phyloP scores from a whole-genome alignment of 208 protist genomes.

The Leishmania martiniquensis region DNA sequence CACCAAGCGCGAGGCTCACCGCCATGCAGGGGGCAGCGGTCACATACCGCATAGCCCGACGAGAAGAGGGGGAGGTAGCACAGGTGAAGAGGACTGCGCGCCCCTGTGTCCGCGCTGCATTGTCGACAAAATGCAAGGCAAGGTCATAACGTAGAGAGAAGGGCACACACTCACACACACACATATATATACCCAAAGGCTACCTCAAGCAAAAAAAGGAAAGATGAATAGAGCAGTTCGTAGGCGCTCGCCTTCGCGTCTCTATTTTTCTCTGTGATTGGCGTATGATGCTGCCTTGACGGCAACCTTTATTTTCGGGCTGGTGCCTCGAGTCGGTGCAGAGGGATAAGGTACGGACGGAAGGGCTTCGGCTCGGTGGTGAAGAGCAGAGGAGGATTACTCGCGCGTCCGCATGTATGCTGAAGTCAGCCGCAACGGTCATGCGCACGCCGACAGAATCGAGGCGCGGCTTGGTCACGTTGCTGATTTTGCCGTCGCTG shows the following conservation, averaged over 20 bases:
- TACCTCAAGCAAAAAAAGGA: not conserved
- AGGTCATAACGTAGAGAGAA: too few relatives aligned
- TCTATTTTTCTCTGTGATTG: not conserved
- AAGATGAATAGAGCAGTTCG: not conserved
- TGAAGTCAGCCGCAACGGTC: not conserved
- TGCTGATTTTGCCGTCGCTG: not conserved
- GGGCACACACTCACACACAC: not conserved
- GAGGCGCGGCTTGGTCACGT: not conserved
- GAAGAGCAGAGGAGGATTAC: not conserved
- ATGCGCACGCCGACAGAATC: not conserved
- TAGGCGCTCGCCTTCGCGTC: not conserved
- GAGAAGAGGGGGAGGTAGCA: not conserved
- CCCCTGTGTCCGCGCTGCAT: too few relatives aligned
- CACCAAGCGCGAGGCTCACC: too few relatives aligned
- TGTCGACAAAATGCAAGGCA: too few relatives aligned
- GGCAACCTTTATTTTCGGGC: not conserved
- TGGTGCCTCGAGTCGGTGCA: not conserved
- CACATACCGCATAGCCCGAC: too few relatives aligned
- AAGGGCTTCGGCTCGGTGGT: not conserved
- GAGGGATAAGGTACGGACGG: not conserved
- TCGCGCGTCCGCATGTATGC: not conserved
- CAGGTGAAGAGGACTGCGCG: too few relatives aligned
- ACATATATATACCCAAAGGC: not conserved
- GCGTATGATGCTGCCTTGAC: not conserved
- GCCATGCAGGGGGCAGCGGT: too few relatives aligned